Conservation (phyloP, 257 asterid genomes). For the Solanum appendiculatum region DNA sequence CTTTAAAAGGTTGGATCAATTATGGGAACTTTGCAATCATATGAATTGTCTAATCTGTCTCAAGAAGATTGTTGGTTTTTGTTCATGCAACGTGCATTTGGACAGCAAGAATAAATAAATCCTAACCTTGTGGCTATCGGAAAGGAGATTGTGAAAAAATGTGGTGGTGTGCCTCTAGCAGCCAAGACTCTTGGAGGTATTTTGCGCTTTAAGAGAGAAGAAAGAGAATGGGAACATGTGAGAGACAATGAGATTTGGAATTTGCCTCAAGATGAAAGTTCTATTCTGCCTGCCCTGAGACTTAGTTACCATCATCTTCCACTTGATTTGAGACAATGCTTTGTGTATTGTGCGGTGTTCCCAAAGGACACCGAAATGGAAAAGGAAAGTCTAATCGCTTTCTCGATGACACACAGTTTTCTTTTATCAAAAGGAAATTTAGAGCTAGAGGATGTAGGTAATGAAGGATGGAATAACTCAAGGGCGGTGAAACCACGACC, state of each 20-base stretch:
- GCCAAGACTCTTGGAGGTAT: conserved; percentile 19
- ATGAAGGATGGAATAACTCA: neutral
- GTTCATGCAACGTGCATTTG: too few relatives aligned
- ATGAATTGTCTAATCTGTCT: too few relatives aligned
- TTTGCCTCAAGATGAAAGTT: conserved; percentile 1
- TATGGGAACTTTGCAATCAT: too few relatives aligned
- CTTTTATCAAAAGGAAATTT: neutral
- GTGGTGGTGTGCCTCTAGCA: conserved; percentile 17
- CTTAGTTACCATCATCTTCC: neutral
- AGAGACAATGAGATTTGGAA: conserved; percentile 12
- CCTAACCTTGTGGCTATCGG: too few relatives aligned
- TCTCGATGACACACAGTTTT: conserved; percentile 21
- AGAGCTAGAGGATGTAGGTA: neutral
- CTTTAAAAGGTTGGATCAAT: neutral
- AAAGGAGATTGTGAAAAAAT: too few relatives aligned
- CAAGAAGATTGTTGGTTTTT: too few relatives aligned
- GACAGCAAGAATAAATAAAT: too few relatives aligned
- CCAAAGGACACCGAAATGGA: neutral
- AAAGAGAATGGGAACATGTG: conserved; percentile 14
- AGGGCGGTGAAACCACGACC: too few relatives aligned
- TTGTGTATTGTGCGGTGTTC: conserved; percentile 15
- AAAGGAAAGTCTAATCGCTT: neutral
- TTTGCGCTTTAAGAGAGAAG: conserved; percentile 3
- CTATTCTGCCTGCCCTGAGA: neutral
- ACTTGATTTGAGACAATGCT: conserved; percentile 8